Percentiles rank a stretch among this genome's conserved stretches.
Evolutionary conservation across 2,329 filamentous ascomycete genomes (phyloP).

Genomic region (Penicillium brevicompactum): DNA sequence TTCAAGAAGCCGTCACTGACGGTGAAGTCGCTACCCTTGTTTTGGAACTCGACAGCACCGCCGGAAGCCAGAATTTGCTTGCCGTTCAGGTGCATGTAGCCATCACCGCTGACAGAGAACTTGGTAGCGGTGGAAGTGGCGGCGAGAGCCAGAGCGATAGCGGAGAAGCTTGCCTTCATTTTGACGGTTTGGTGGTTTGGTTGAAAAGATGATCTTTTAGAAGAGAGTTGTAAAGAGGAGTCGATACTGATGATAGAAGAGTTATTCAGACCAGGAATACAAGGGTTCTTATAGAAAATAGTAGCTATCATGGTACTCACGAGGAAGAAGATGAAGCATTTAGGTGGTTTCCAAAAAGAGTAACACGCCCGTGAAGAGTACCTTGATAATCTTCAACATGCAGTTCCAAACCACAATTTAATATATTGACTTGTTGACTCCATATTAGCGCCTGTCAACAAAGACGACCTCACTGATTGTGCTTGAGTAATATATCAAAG

Average conservation of each 20-base stretch:
- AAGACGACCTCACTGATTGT: neutral
- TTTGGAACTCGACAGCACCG: neutral
- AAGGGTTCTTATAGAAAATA: neutral
- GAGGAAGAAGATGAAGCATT: neutral
- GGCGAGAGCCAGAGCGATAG: neutral
- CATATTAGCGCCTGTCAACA: neutral
- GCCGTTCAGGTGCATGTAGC: neutral
- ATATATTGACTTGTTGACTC: neutral
- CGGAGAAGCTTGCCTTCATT: neutral
- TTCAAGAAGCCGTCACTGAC: neutral
- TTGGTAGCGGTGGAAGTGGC: neutral
- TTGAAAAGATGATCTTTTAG: neutral
- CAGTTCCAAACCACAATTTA: neutral
- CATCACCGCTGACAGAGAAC: neutral
- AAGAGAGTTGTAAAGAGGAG: neutral
- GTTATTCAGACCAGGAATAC: neutral
- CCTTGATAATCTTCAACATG: neutral
- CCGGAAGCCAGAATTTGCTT: neutral
- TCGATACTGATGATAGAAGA: neutral
- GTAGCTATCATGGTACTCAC: neutral
- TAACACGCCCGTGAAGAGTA: neutral
- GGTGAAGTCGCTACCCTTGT: neutral
- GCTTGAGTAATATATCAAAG: neutral
- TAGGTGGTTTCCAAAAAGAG: neutral
- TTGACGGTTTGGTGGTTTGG: neutral